A percentile compares a stretch with the other conserved stretches of the same genome.
Conservation (phyloP, 2,329 filamentous ascomycete species). For the Penicillium sp. region DNA sequence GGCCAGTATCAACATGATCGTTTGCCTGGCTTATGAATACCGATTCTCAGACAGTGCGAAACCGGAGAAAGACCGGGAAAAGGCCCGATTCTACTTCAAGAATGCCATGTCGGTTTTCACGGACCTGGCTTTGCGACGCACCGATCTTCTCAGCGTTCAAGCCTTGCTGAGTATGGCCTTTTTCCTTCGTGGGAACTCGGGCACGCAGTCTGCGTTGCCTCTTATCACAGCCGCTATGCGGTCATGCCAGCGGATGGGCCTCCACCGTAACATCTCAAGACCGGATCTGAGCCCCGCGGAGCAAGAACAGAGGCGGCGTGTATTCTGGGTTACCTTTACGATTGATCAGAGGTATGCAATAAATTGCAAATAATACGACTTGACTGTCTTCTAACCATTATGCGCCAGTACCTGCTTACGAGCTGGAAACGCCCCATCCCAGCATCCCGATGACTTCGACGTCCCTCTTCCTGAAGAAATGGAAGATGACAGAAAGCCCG, state of each 20-base stretch:
- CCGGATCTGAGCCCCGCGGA: slow-evolving; percentile 87
- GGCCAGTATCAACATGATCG: slow-evolving; percentile 85
- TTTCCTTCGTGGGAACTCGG: slow-evolving; percentile 90
- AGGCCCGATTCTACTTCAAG: slow-evolving; percentile 89
- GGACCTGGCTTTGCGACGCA: slow-evolving; percentile 87
- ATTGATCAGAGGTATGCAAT: slow-evolving; percentile 59
- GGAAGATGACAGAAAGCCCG: slow-evolving; percentile 79
- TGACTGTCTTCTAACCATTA: not conserved
- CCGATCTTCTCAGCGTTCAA: slow-evolving; percentile 86
- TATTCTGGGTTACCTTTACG: slow-evolving; percentile 70
- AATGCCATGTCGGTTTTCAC: slow-evolving; percentile 89
- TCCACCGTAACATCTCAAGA: slow-evolving; percentile 81
- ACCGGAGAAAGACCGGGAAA: slow-evolving; percentile 79
- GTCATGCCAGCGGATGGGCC: slow-evolving; percentile 81
- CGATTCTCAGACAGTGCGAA: slow-evolving; percentile 89
- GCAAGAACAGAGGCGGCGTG: slow-evolving; percentile 75
- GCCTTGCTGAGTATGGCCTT: slow-evolving; percentile 86
- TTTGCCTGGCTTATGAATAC: slow-evolving; percentile 83
- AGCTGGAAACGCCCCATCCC: slow-evolving; percentile 61
- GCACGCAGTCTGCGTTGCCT: slow-evolving; percentile 84
- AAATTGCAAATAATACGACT: not conserved
- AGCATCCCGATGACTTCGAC: slow-evolving; percentile 78
- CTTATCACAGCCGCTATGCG: slow-evolving; percentile 84
- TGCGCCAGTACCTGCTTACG: slow-evolving; percentile 56
- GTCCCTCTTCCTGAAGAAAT: slow-evolving; percentile 84